Percentiles rank a stretch among this genome's conserved stretches.
phyloP scores from a whole-genome alignment of 2,329 filamentous ascomycete genomes.

The Drechslerella coelobrocha region DNA sequence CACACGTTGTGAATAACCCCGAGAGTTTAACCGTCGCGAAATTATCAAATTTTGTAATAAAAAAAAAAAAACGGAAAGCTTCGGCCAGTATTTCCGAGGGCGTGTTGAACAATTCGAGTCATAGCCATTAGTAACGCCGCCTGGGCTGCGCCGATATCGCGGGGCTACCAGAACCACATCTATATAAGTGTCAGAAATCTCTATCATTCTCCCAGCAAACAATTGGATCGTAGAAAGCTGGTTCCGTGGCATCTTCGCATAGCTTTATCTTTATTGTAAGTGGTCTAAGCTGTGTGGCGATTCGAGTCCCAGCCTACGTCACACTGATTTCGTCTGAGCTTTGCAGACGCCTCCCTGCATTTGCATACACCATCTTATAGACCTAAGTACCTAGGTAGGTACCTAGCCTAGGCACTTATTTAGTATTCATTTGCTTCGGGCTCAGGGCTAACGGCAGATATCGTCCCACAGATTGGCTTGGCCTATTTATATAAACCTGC shows the following conservation, averaged over 20 bases:
- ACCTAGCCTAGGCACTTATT: not conserved
- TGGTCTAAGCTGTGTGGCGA: not conserved
- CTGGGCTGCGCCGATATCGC: slow-evolving; percentile 49
- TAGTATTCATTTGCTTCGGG: not conserved
- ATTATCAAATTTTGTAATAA: slow-evolving; percentile 8
- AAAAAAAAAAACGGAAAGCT: slow-evolving; percentile 13
- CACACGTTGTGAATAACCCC: no score
- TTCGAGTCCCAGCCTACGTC: slow-evolving; percentile 10
- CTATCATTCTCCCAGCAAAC: no score
- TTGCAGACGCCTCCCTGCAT: not conserved
- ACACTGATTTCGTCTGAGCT: slow-evolving; percentile 19
- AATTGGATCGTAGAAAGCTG: slow-evolving; percentile 31
- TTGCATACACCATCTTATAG: not conserved
- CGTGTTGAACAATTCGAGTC: slow-evolving; percentile 15
- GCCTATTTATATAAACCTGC: not conserved
- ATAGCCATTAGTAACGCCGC: slow-evolving; percentile 29
- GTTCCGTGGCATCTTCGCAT: not conserved
- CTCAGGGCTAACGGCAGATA: not conserved
- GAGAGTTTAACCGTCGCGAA: slow-evolving; percentile 46
- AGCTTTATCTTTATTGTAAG: no score
- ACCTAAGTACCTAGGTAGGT: no score
- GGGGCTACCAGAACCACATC: no score
- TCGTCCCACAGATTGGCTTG: not conserved
- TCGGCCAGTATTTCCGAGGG: not conserved
- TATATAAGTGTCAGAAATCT: no score